Conservation (phyloP, 2,329 filamentous ascomycete genomes). For the Pestalotiopsis sp. region DNA sequence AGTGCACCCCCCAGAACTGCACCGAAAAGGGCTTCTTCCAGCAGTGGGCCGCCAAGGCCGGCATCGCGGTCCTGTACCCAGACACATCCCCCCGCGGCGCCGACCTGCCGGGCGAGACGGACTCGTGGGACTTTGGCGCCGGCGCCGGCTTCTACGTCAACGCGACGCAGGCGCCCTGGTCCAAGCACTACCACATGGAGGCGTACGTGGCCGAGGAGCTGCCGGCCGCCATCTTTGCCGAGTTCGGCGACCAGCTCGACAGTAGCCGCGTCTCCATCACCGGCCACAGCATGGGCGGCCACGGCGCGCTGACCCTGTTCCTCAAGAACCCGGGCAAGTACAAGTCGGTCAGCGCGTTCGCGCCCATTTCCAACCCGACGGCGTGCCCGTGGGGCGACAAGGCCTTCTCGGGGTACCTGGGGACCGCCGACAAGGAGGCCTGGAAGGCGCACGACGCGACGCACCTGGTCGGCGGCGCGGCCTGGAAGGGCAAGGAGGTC, state of each 20-base stretch:
- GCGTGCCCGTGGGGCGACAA: conserved; percentile 94
- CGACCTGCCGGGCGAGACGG: conserved; percentile 80
- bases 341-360: conserved; percentile 86
- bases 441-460: conserved; percentile 94
- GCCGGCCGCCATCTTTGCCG: conserved; percentile 73
- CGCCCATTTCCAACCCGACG: conserved; percentile 85
- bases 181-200: conserved; percentile 89
- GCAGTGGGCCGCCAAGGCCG: conserved; percentile 74
- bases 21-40: conserved; percentile 90
- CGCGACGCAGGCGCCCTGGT: conserved; percentile 76
- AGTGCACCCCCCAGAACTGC: conserved; percentile 85
- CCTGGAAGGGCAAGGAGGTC: conserved; percentile 58
- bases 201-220: conserved; percentile 88
- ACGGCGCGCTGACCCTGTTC: conserved; percentile 91
- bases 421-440: conserved; percentile 68
- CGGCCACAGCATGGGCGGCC: conserved; percentile 96
- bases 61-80: conserved; percentile 91
- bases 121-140: conserved; percentile 87
- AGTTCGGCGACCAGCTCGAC: conserved; percentile 74
- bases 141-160: conserved; percentile 96
- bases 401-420: conserved; percentile 90
- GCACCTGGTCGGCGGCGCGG: conserved; percentile 80
- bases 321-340: conserved; percentile 90
- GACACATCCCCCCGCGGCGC: conserved; percentile 92
- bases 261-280: conserved; percentile 75